A percentile compares a stretch with the other conserved stretches of the same genome.
phyloP scores from a whole-genome alignment of 2,329 filamentous ascomycete species.

The Penicillium sp. region DNA sequence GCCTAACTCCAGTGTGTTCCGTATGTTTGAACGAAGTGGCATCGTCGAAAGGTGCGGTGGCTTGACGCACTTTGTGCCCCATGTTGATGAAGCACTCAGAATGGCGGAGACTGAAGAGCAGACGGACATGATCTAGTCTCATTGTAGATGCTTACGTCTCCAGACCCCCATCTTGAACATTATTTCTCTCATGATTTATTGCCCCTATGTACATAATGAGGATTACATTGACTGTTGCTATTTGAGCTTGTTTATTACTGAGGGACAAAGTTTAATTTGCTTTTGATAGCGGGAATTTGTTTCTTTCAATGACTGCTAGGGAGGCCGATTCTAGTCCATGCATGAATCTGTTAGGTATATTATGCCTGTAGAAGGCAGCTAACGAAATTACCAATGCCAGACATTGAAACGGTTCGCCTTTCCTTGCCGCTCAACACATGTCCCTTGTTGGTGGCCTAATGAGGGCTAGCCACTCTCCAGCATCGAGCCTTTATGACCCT shows the following conservation, averaged over 20 bases:
- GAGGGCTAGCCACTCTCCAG: neutral
- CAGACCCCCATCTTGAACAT: neutral
- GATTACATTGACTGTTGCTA: neutral
- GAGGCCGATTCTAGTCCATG: neutral
- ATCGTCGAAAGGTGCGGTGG: slow-evolving; percentile 86
- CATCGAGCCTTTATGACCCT: neutral
- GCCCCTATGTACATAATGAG: neutral
- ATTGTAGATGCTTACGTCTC: neutral
- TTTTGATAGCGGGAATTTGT: neutral
- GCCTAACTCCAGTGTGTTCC: slow-evolving; percentile 64
- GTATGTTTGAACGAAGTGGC: slow-evolving; percentile 75
- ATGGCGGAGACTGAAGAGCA: slow-evolving; percentile 74
- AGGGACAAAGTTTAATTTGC: neutral
- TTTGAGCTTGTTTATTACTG: slow-evolving; percentile 1
- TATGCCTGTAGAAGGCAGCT: neutral
- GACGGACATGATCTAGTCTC: slow-evolving; percentile 39
- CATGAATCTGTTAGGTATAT: neutral
- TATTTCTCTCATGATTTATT: neutral
- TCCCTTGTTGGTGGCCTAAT: neutral
- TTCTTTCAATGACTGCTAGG: neutral
- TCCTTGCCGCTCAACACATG: neutral
- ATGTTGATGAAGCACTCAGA: slow-evolving; percentile 82
- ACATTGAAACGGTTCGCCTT: too few relatives aligned
- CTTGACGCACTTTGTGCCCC: slow-evolving; percentile 74
- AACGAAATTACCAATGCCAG: too few relatives aligned